phyloP scores from a whole-genome alignment of 106 monocot species.

The Ottelia alismoides region DNA sequence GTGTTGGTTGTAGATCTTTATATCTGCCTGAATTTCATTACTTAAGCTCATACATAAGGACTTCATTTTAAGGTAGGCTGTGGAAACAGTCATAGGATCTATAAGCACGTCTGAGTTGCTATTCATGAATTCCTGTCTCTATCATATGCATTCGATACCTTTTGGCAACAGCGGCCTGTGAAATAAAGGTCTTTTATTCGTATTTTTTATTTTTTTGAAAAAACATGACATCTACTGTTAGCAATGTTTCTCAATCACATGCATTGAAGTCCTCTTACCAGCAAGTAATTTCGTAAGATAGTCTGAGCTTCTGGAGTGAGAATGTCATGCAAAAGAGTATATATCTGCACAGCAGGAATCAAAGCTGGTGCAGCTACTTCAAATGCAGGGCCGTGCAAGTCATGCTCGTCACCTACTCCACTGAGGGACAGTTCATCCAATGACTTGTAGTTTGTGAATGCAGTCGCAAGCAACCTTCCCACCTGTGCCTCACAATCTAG shows the following conservation, averaged over 20 bases:
- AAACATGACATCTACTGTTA: too few relatives aligned
- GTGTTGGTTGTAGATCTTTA: slow-evolving; percentile 87
- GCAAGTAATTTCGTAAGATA: background rate
- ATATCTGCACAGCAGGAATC: slow-evolving; percentile 70
- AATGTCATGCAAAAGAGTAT: slow-evolving; percentile 69
- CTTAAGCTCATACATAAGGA: slow-evolving; percentile 57
- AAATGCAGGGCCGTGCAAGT: slow-evolving; percentile 30
- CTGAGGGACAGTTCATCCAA: slow-evolving; percentile 65
- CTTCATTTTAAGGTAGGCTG: slow-evolving; percentile 93
- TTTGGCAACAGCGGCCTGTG: slow-evolving; percentile 64
- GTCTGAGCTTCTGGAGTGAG: slow-evolving; percentile 65
- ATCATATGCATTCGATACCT: slow-evolving; percentile 72
- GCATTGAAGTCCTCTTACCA: too few relatives aligned
- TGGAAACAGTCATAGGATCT: slow-evolving; percentile 61
- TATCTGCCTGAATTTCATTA: slow-evolving; percentile 78
- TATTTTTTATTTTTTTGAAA: too few relatives aligned
- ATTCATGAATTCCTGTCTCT: slow-evolving; percentile 71
- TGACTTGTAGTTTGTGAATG: slow-evolving; percentile 93
- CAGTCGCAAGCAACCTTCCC: slow-evolving; percentile 42
- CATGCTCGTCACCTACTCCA: slow-evolving; percentile 56
- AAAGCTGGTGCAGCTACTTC: slow-evolving; percentile 66
- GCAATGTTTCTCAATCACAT: background rate
- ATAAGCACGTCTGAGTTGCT: slow-evolving; percentile 45
- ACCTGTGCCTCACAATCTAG: slow-evolving; percentile 81
- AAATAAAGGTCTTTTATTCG: too few relatives aligned